Conservation (phyloP, 345 rosid genomes). For the Salix caprea region DNA sequence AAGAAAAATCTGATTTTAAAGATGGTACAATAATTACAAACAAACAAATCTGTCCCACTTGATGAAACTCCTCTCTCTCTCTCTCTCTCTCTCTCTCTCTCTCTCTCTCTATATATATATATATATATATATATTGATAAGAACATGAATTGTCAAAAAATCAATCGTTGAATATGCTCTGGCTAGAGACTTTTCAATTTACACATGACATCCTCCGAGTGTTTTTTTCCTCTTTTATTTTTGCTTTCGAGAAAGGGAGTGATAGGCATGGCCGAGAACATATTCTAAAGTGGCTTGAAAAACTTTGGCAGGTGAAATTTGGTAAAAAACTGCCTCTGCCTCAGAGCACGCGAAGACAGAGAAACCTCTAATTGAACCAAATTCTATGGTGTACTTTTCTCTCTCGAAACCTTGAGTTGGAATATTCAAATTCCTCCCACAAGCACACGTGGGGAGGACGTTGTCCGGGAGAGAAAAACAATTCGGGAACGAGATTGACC, state of each 20-base stretch:
- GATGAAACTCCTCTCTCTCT: too few relatives aligned
- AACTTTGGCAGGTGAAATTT: background rate
- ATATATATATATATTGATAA: too few relatives aligned
- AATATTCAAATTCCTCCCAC: conserved; percentile 25
- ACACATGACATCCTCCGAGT: background rate
- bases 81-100: too few relatives aligned
- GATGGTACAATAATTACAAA: too few relatives aligned
- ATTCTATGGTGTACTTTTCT: background rate
- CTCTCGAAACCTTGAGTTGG: conserved; percentile 1
- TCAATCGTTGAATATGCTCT: too few relatives aligned
- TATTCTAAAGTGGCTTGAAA: background rate
- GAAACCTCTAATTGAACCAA: background rate
- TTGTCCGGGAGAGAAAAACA: background rate
- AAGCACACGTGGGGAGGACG: conserved; percentile 19
- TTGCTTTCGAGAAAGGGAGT: background rate
- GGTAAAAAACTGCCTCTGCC: background rate
- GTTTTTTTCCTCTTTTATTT: background rate
- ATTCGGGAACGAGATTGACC: background rate
- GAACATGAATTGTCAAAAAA: too few relatives aligned
- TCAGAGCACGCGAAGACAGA: background rate
- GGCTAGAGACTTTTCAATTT: too few relatives aligned
- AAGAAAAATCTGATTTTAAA: too few relatives aligned
- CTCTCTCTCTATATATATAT: too few relatives aligned
- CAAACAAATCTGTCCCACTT: too few relatives aligned
- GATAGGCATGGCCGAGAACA: background rate